A percentile compares a stretch with the other conserved stretches of the same genome.
These are phyloP conservation scores for Poteriospumella lacustris DNA, from an alignment of 108 stramenopile species.

Conservation along the genomic window DNA sequence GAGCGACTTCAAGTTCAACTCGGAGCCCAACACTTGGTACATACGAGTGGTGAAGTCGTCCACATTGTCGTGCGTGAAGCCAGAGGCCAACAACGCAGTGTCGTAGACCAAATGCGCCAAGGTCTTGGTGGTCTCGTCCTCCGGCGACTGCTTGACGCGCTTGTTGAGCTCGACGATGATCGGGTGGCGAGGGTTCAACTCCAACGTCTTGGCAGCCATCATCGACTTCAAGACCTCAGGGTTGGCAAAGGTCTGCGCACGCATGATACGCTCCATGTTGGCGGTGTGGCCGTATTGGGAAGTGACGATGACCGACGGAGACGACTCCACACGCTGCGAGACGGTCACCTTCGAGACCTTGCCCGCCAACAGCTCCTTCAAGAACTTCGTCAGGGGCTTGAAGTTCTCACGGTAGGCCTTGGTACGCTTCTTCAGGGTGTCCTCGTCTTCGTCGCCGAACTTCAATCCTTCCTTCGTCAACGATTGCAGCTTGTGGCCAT, in stretches of 20 bases:
- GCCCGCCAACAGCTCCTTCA: conserved; percentile 80
- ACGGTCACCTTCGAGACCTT: conserved; percentile 78
- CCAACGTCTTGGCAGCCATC: conserved; percentile 77
- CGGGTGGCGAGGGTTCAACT: conserved; percentile 98
- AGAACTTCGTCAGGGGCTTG: conserved; percentile 86
- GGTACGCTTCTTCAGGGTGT: conserved; percentile 75
- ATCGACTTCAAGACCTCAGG: conserved; percentile 49
- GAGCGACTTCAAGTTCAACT: conserved; percentile 70
- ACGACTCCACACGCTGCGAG: conserved; percentile 75
- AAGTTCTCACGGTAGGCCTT: conserved; percentile 89
- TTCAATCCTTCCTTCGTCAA: conserved; percentile 91
- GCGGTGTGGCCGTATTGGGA: conserved; percentile 87
- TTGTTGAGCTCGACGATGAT: conserved; percentile 82
- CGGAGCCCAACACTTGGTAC: conserved; percentile 66
- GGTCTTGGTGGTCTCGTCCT: conserved; percentile 59
- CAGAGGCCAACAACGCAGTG: conserved; percentile 85
- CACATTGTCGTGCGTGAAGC: conserved; percentile 79
- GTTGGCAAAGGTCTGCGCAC: conserved; percentile 87
- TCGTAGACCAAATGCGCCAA: conserved; percentile 91
- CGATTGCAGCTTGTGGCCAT: conserved; percentile 54
- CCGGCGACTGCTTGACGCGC: conserved; percentile 56
- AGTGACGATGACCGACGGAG: conserved; percentile 85
- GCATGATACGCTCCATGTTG: conserved; percentile 98
- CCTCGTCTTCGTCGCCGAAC: conserved; percentile 93
- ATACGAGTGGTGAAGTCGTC: conserved; percentile 78